These are phyloP conservation scores for Solanum chacoense DNA, from an alignment of 305 asterid species.

Conservation along the genomic window DNA sequence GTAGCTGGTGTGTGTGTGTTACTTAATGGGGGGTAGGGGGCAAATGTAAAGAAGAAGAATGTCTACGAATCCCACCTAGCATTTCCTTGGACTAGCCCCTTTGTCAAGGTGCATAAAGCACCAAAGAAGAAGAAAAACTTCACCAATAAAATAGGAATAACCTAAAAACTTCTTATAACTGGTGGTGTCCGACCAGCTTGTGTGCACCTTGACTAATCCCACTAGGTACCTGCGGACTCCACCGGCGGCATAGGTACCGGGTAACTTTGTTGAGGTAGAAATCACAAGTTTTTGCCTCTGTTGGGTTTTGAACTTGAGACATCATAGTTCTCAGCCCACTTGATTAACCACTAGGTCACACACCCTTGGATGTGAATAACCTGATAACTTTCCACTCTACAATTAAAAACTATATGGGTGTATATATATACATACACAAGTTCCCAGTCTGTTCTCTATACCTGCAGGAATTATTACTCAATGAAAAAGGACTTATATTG, in stretches of 20 bases:
- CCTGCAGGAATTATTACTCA: neutral
- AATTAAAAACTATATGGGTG: neutral
- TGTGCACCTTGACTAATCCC: neutral
- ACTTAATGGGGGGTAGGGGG: neutral
- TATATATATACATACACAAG: neutral
- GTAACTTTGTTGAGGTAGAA: neutral
- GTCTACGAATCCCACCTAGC: neutral
- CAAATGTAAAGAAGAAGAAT: neutral
- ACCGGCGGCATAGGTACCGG: neutral
- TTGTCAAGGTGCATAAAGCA: neutral
- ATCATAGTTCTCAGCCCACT: neutral
- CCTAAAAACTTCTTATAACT: neutral
- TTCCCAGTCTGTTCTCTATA: neutral
- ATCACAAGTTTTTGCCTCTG: neutral
- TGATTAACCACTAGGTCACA: neutral
- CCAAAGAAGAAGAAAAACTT: neutral
- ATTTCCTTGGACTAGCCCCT: neutral
- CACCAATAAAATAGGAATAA: slow-evolving; percentile 2
- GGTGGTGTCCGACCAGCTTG: neutral
- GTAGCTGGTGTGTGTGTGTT: neutral
- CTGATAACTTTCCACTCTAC: neutral
- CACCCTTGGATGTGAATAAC: neutral
- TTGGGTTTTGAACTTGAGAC: neutral
- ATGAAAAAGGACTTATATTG: neutral
- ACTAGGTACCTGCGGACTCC: neutral